These are phyloP conservation scores for Arbutus unedo DNA, from an alignment of 148 eudicot species.

Conservation along the genomic window DNA sequence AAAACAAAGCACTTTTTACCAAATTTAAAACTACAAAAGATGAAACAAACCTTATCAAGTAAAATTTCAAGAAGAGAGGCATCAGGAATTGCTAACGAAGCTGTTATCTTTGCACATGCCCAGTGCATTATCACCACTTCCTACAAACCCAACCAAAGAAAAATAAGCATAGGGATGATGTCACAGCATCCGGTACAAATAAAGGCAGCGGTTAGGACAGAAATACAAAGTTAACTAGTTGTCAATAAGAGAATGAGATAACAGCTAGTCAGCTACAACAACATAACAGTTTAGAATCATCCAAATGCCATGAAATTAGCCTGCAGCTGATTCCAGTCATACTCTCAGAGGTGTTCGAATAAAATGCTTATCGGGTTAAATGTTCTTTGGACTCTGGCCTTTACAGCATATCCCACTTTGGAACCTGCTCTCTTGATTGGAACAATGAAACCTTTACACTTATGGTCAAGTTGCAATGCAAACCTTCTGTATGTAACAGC, in stretches of 20 bases:
- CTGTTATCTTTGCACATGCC: slow-evolving; percentile 85
- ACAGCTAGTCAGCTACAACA: background rate
- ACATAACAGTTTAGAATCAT: background rate
- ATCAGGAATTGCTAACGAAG: slow-evolving; percentile 74
- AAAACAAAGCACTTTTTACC: slow-evolving; percentile 1
- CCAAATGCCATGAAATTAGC: background rate
- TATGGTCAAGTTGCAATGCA: background rate
- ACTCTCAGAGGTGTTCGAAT: background rate
- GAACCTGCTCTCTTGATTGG: background rate
- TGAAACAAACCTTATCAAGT: slow-evolving; percentile 75
- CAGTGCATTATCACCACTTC: slow-evolving; percentile 98
- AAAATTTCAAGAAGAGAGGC: slow-evolving; percentile 66
- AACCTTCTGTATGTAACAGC: background rate
- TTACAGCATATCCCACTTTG: background rate
- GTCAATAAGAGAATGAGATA: background rate
- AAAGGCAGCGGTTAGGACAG: slow-evolving; percentile 8
- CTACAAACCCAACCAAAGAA: slow-evolving; percentile 32
- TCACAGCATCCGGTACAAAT: background rate
- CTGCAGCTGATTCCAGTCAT: background rate
- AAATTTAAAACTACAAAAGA: slow-evolving; percentile 2
- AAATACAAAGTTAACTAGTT: slow-evolving; percentile 6
- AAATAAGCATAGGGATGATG: too few species aligned
- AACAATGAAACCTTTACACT: background rate
- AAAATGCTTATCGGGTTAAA: background rate
- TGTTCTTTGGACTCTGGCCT: background rate